Evolutionary conservation across 2,329 filamentous ascomycete genomes (phyloP).

Genomic region (Venturiaceae sp.): DNA sequence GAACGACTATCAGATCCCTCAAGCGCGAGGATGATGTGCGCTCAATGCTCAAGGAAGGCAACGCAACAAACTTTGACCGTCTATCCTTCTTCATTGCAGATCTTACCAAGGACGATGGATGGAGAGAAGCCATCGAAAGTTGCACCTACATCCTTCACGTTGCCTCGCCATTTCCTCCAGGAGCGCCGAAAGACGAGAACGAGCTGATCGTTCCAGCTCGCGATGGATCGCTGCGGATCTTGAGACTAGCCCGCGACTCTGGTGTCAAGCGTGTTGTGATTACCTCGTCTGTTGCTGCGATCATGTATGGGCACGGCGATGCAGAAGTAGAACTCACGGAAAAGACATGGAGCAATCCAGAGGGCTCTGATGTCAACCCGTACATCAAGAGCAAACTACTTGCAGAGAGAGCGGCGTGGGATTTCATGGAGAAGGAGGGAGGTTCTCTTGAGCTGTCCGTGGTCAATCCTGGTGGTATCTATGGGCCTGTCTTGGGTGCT

Average conservation of each 20-base stretch:
- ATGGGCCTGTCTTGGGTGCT: slow-evolving; percentile 45
- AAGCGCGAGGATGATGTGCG: slow-evolving; percentile 13
- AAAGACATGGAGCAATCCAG: slow-evolving; percentile 42
- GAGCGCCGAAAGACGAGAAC: slow-evolving; percentile 19
- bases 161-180: slow-evolving; percentile 17
- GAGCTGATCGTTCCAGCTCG: slow-evolving; percentile 23
- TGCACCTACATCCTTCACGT: slow-evolving; percentile 20
- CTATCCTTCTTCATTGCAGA: slow-evolving; percentile 18
- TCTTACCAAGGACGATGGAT: slow-evolving; percentile 18
- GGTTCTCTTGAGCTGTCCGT: slow-evolving; percentile 39
- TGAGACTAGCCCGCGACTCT: slow-evolving; percentile 17
- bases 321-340: slow-evolving; percentile 40
- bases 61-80: slow-evolving; percentile 9
- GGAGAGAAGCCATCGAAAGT: slow-evolving; percentile 17
- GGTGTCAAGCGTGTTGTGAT: slow-evolving; percentile 39
- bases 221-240: slow-evolving; percentile 21
- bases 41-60: slow-evolving; percentile 14
- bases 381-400: slow-evolving; percentile 48
- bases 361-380: slow-evolving; percentile 5
- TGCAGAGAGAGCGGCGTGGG: slow-evolving; percentile 45
- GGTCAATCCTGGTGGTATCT: slow-evolving; percentile 40
- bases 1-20: slow-evolving; percentile 19
- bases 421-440: slow-evolving; percentile 41
- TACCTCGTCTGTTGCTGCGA: slow-evolving; percentile 58
- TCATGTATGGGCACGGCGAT: slow-evolving; percentile 21